Conservation (phyloP, 1,284 basidiomycete species). For the Polyporus tsugae region DNA sequence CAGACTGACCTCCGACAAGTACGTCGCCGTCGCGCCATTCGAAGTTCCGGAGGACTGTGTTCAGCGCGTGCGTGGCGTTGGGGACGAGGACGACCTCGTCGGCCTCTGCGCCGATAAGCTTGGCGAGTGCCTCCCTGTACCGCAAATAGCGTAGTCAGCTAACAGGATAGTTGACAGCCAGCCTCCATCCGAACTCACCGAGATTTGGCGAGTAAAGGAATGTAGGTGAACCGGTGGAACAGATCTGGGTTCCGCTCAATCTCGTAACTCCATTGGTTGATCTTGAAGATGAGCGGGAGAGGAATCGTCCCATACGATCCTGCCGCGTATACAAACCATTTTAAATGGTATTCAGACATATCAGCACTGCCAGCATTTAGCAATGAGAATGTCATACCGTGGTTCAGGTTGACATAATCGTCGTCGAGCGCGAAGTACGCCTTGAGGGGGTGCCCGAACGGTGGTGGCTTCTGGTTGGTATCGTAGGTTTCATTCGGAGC, state of each 20-base stretch:
- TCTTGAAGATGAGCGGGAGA: conserved; percentile 61
- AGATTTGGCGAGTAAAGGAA: conserved; percentile 50
- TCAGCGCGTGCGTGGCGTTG: conserved; percentile 74
- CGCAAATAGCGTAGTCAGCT: background rate
- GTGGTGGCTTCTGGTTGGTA: conserved; percentile 44
- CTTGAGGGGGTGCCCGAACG: conserved; percentile 67
- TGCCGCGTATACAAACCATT: conserved; percentile 36
- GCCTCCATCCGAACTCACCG: conserved; percentile 39
- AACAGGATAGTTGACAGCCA: background rate
- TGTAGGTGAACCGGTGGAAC: conserved; percentile 59
- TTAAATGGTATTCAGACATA: background rate
- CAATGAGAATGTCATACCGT: conserved; percentile 51
- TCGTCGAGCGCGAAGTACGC: conserved; percentile 67
- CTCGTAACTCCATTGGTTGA: conserved; percentile 52
- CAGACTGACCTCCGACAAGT: conserved; percentile 52
- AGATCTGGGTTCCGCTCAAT: conserved; percentile 71
- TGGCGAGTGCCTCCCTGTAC: conserved; percentile 55
- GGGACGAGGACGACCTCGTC: conserved; percentile 75
- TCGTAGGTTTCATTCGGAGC: conserved; percentile 37
- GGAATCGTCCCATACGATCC: conserved; percentile 79
- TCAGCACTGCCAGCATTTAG: background rate
- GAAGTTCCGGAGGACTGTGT: conserved; percentile 72
- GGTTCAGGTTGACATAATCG: conserved; percentile 71
- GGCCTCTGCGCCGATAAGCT: conserved; percentile 62
- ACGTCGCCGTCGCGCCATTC: conserved; percentile 60